These are phyloP conservation scores for Yamadazyma sp. DNA, from an alignment of 805 yeast species.

Conservation along the genomic window DNA sequence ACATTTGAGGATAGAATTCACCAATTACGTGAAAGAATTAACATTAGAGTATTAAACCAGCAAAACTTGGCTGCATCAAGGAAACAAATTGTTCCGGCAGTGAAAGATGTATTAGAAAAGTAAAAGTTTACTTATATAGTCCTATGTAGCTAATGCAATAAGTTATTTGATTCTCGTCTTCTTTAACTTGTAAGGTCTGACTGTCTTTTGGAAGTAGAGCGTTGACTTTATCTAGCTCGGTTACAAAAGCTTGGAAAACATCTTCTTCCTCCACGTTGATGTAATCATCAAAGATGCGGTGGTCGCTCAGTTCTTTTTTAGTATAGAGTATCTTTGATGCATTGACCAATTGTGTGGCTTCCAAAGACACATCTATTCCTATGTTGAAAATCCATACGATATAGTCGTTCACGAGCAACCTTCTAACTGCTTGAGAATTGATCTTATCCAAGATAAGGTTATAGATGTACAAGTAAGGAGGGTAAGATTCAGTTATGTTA, in stretches of 20 bases:
- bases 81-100: slow-evolving; percentile 80
- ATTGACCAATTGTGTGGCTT: slow-evolving; percentile 18
- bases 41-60: slow-evolving; percentile 43
- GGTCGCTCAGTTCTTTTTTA: slow-evolving; percentile 15
- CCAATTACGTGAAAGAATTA: slow-evolving; percentile 4
- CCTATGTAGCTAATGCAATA: slow-evolving; percentile 28
- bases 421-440: slow-evolving; percentile 38
- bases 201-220: slow-evolving; percentile 19
- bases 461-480: slow-evolving; percentile 37
- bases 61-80: slow-evolving; percentile 63
- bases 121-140: slow-evolving; percentile 3
- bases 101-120: slow-evolving; percentile 23
- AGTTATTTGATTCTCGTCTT: slow-evolving; percentile 12
- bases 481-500: slow-evolving; percentile 24
- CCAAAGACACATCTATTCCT: slow-evolving; percentile 30
- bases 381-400: slow-evolving; percentile 38
- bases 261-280: slow-evolving; percentile 14
- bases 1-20: slow-evolving; percentile 6
- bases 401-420: slow-evolving; percentile 23
- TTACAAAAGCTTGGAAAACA: slow-evolving; percentile 17
- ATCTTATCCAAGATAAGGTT: slow-evolving; percentile 40
- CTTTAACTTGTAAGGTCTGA: slow-evolving; percentile 16
- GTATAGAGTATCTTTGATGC: slow-evolving; percentile 32
- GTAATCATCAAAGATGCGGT: slow-evolving; percentile 20
- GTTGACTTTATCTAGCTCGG: slow-evolving; percentile 19